Percentiles rank a stretch among this genome's conserved stretches.
Evolutionary conservation across 176 grass and related monocot species (phyloP).

Genomic region (Aegilops sharonensis): DNA sequence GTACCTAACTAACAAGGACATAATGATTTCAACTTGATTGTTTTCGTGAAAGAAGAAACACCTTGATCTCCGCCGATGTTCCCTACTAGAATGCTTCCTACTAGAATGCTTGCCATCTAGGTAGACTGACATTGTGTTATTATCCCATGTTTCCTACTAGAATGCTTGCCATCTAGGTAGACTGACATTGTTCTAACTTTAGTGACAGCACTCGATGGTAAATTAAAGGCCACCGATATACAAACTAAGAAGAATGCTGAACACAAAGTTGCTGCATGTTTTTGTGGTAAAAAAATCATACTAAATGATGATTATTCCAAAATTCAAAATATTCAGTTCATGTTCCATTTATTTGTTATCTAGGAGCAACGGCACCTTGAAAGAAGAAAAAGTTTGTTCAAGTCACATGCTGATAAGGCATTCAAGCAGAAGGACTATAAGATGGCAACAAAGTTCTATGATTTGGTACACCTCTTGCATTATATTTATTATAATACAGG

Average conservation of each 20-base stretch:
- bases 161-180: not conserved
- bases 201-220: not conserved
- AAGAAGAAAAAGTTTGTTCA: not conserved
- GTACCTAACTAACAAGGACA: not conserved
- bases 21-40: not conserved
- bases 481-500: not conserved
- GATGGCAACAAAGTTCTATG: not conserved
- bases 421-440: conserved; percentile 1
- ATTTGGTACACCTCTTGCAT: conserved; percentile 9
- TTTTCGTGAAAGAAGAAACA: not conserved
- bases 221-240: not conserved
- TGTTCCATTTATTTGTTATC: not conserved
- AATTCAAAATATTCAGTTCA: not conserved
- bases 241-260: not conserved
- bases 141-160: not conserved
- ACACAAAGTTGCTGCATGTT: not conserved
- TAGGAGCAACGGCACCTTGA: not conserved
- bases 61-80: not conserved
- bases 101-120: too few species aligned
- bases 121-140: too few species aligned
- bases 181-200: not conserved
- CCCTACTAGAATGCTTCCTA: too few species aligned
- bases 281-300: not conserved
- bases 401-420: not conserved
- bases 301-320: not conserved